phyloP scores from a whole-genome alignment of 2,329 filamentous ascomycete genomes.

The Pyrenophora tritici-repentis region DNA sequence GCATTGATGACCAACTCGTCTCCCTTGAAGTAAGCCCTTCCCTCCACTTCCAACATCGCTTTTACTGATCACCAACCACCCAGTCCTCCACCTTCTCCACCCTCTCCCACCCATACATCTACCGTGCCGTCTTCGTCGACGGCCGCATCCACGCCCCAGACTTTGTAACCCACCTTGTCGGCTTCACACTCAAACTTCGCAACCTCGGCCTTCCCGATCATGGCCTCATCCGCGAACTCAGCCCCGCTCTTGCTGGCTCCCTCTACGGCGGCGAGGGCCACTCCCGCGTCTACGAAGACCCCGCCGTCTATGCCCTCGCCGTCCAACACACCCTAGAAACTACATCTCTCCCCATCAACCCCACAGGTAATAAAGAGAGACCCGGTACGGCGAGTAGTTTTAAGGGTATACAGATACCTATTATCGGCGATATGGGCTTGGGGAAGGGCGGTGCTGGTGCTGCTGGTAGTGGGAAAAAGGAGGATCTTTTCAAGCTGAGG shows the following conservation, averaged over 20 bases:
- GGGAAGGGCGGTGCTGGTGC: slow-evolving; percentile 7
- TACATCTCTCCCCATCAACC: slow-evolving; percentile 41
- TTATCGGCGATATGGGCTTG: slow-evolving; percentile 31
- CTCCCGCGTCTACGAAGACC: slow-evolving; percentile 89
- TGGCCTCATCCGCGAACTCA: slow-evolving; percentile 88
- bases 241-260: slow-evolving; percentile 83
- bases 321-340: slow-evolving; percentile 56
- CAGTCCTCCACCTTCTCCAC: slow-evolving; percentile 84
- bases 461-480: not conserved
- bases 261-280: slow-evolving; percentile 93
- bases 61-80: slow-evolving; percentile 41
- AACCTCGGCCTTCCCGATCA: slow-evolving; percentile 94
- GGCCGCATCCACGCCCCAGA: slow-evolving; percentile 89
- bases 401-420: slow-evolving; percentile 39
- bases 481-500: slow-evolving; percentile 34
- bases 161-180: slow-evolving; percentile 90
- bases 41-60: not conserved
- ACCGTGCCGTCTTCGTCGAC: slow-evolving; percentile 94
- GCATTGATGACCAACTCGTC: slow-evolving; percentile 95
- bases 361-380: slow-evolving; percentile 22
- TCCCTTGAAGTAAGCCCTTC: slow-evolving; percentile 72
- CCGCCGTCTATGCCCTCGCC: slow-evolving; percentile 74
- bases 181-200: slow-evolving; percentile 89
- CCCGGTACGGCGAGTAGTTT: slow-evolving; percentile 31
- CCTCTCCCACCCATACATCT: slow-evolving; percentile 88